phyloP scores from a whole-genome alignment of 345 rosid species.

The Heritiera fomes region DNA sequence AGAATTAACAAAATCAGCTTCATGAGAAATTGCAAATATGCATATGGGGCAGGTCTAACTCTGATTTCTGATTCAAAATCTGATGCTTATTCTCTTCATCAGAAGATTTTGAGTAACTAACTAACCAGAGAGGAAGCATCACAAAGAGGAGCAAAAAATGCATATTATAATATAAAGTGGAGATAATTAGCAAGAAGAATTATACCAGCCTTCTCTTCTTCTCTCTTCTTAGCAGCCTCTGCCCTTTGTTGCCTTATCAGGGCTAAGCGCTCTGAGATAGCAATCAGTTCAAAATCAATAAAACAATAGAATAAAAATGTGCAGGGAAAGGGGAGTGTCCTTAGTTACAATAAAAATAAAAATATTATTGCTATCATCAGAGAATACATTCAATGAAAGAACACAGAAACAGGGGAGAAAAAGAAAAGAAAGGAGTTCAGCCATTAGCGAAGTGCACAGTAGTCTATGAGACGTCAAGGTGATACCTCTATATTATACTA shows the following conservation, averaged over 20 bases:
- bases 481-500: neutral
- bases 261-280: constrained; percentile 65
- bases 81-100: neutral
- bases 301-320: neutral
- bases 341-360: neutral
- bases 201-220: constrained; percentile 57
- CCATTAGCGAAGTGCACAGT: neutral
- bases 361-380: neutral
- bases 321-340: neutral
- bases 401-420: neutral
- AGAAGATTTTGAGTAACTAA: neutral
- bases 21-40: neutral
- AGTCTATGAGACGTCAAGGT: neutral
- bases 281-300: constrained; percentile 4
- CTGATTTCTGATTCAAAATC: constrained; percentile 11
- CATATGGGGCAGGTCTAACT: neutral
- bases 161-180: neutral
- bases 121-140: neutral
- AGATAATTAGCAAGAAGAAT: neutral
- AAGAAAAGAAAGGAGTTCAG: neutral
- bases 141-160: neutral
- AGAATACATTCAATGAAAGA: neutral
- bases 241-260: constrained; percentile 87
- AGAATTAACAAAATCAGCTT: constrained; percentile 21
- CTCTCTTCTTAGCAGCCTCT: constrained; percentile 69